Evolutionary conservation across 768 basidiomycete species (phyloP).

Genomic region (Rhodosporidiobolus odoratus): DNA sequence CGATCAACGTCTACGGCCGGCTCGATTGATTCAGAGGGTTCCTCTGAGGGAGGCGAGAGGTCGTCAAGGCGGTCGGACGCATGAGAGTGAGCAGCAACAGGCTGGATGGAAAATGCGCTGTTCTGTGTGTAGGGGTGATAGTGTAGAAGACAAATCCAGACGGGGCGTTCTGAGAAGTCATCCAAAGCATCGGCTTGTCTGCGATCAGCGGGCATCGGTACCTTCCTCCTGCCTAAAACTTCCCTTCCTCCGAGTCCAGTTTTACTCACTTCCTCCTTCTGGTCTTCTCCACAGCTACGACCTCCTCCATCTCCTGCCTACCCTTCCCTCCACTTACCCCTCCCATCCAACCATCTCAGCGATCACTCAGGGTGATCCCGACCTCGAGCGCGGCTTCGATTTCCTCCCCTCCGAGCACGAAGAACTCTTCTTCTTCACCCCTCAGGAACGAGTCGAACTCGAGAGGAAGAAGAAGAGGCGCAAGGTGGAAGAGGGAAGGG

Average conservation of each 20-base stretch:
- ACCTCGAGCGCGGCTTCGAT: conserved; percentile 57
- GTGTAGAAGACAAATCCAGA: no score
- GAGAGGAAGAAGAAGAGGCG: conserved; percentile 52
- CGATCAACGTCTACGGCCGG: no score
- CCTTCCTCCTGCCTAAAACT: not conserved
- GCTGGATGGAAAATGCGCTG: no score
- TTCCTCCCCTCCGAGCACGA: conserved; percentile 79
- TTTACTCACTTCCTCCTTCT: conserved; percentile 35
- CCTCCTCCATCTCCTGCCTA: not conserved
- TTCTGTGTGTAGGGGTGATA: no score
- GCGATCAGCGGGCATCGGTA: not conserved
- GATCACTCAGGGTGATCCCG: not conserved
- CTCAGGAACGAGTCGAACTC: conserved; percentile 62
- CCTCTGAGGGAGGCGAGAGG: no score
- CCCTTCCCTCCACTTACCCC: conserved; percentile 52
- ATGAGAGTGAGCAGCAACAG: no score
- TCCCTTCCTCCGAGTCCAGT: not conserved
- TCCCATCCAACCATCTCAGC: not conserved
- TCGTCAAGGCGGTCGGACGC: no score
- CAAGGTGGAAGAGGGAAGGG: not conserved
- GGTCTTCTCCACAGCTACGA: not conserved
- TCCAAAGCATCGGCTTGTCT: no score
- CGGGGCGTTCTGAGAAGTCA: no score
- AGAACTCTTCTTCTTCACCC: conserved; percentile 74
- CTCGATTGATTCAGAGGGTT: no score